Percentiles rank a stretch among this genome's conserved stretches.
phyloP scores from a whole-genome alignment of 2,329 filamentous ascomycete genomes.

The Fusarium tuaranense region DNA sequence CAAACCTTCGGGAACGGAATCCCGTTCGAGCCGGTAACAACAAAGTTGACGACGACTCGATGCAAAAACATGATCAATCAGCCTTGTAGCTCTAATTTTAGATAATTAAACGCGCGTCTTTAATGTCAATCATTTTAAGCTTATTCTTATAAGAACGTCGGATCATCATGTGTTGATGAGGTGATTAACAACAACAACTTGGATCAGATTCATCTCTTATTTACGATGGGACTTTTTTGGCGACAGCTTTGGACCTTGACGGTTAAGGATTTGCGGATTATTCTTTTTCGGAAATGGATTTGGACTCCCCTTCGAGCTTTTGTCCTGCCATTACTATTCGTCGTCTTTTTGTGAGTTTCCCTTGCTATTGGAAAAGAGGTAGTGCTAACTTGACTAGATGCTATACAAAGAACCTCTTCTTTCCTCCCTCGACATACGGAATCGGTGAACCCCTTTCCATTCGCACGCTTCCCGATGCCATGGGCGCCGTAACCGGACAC shows the following conservation, averaged over 20 bases:
- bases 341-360: not conserved
- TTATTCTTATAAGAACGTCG: not conserved
- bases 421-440: not conserved
- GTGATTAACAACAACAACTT: not conserved
- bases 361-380: accelerated
- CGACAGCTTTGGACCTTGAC: not conserved
- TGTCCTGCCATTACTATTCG: not conserved
- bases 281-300: slow-evolving; percentile 6
- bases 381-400: not conserved
- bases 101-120: slow-evolving; percentile 1
- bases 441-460: not conserved
- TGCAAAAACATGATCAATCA: not conserved
- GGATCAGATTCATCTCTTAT: not conserved
- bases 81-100: not conserved
- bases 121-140: not conserved
- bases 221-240: not conserved
- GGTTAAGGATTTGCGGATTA: not conserved
- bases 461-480: not conserved
- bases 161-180: not conserved
- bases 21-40: not conserved
- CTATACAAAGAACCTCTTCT: slow-evolving; percentile 4
- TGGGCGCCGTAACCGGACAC: not conserved
- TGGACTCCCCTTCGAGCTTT: not conserved
- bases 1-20: not conserved
- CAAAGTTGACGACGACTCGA: not conserved